phyloP scores from a whole-genome alignment of 2,329 filamentous ascomycete species.

The Neonectria faginata region DNA sequence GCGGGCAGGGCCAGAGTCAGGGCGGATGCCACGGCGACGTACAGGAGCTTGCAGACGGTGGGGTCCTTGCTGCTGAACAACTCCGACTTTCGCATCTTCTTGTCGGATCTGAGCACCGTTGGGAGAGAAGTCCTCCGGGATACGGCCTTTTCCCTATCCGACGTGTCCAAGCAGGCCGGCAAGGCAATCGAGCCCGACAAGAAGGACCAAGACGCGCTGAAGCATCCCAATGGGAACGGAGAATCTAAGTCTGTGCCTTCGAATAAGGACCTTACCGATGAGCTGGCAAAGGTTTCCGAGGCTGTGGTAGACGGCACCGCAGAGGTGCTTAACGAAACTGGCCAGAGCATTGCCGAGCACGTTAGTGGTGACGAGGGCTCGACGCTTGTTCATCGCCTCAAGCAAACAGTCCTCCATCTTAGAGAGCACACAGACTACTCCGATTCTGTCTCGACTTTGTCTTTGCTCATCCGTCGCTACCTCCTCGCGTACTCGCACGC shows the following conservation, averaged over 20 bases:
- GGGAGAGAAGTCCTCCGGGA: conserved; percentile 88
- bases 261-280: conserved; percentile 72
- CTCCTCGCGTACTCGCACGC: conserved; percentile 81
- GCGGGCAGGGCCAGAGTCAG: conserved; percentile 48
- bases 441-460: conserved; percentile 84
- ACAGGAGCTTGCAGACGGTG: conserved; percentile 85
- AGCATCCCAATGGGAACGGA: conserved; percentile 49
- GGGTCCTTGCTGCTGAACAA: conserved; percentile 89
- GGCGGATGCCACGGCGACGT: conserved; percentile 60
- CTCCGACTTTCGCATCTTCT: conserved; percentile 87
- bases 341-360: conserved; percentile 79
- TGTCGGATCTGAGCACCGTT: conserved; percentile 82
- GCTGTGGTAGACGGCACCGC: conserved; percentile 65
- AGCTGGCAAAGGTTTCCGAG: conserved; percentile 66
- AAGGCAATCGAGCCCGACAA: conserved; percentile 77
- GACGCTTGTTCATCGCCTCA: conserved; percentile 79
- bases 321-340: conserved; percentile 69
- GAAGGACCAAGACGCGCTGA: conserved; percentile 67
- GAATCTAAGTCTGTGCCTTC: conserved; percentile 57
- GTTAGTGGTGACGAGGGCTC: conserved; percentile 78
- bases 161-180: conserved; percentile 79
- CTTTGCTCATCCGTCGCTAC: conserved; percentile 81
- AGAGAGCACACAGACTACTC: conserved; percentile 84
- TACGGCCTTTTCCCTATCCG: conserved; percentile 82
- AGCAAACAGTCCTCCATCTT: conserved; percentile 79